A percentile compares a stretch with the other conserved stretches of the same genome.
phyloP scores from a whole-genome alignment of 495 filamentous ascomycete species.

The Xylaria cubensis region DNA sequence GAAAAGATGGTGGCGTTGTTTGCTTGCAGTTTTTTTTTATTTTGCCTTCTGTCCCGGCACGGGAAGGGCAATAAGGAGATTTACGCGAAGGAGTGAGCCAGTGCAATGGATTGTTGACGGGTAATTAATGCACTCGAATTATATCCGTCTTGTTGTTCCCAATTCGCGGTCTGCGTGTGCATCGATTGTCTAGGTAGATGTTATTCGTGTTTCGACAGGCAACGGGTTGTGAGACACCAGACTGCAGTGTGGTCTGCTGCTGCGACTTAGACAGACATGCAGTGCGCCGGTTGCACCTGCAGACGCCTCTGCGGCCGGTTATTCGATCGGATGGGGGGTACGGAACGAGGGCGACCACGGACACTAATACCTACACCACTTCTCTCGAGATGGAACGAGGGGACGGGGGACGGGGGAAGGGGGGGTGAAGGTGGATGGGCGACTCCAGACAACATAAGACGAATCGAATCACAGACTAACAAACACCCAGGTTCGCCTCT shows the following conservation, averaged over 20 bases:
- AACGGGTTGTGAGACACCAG: constrained; percentile 36
- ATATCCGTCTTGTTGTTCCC: constrained; percentile 12
- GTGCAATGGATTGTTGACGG: neutral
- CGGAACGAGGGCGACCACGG: constrained; percentile 29
- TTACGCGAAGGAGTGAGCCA: constrained; percentile 7
- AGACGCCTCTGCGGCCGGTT: constrained; percentile 41
- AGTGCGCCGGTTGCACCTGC: constrained; percentile 42
- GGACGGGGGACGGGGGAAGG: constrained; percentile 10
- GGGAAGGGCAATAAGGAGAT: neutral
- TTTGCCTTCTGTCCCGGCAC: neutral
- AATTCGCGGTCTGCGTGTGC: constrained; percentile 14
- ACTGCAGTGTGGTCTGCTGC: constrained; percentile 23
- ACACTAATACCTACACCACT: constrained; percentile 8
- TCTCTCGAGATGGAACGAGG: constrained; percentile 25
- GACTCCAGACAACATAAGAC: constrained; percentile 20
- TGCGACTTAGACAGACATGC: constrained; percentile 40
- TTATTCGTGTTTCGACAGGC: constrained; percentile 36
- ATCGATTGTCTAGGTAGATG: constrained; percentile 7
- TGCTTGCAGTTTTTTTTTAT: neutral
- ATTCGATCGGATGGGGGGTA: constrained; percentile 42
- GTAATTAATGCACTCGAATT: constrained; percentile 23
- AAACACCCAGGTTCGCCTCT: constrained; percentile 18
- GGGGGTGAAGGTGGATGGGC: constrained; percentile 12
- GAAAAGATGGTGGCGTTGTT: neutral
- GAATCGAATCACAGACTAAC: constrained; percentile 21